phyloP scores from a whole-genome alignment of 2,329 filamentous ascomycete genomes.

The Pyrenophora teres region DNA sequence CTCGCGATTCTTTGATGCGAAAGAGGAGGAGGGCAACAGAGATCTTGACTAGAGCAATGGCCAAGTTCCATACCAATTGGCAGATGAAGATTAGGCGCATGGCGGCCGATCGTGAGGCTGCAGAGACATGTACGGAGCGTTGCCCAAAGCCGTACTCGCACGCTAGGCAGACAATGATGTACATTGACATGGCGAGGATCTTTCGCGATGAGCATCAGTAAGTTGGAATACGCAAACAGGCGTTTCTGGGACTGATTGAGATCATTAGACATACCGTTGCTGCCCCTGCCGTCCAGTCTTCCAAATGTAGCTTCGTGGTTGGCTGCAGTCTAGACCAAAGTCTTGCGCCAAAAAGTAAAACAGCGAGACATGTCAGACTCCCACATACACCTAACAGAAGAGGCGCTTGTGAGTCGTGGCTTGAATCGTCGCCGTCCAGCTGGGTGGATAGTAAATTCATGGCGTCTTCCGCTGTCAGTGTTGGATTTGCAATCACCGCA shows the following conservation, averaged over 20 bases:
- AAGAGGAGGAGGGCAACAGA: constrained; percentile 31
- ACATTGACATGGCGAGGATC: constrained; percentile 27
- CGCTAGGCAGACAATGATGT: constrained; percentile 22
- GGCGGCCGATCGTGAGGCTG: constrained; percentile 15
- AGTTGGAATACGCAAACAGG: too few relatives aligned
- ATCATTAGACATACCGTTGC: constrained; percentile 21
- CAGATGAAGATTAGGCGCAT: constrained; percentile 31
- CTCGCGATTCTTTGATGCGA: constrained; percentile 23
- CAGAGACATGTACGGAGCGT: constrained; percentile 24
- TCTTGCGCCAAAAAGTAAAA: constrained; percentile 23
- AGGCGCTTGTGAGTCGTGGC: constrained; percentile 25
- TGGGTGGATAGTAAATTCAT: background rate
- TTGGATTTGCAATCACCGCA: too few relatives aligned
- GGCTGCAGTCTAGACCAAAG: constrained; percentile 26
- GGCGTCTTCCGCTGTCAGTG: background rate
- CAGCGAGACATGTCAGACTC: constrained; percentile 20
- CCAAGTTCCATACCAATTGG: constrained; percentile 36
- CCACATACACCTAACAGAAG: constrained; percentile 30
- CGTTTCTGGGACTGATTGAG: background rate
- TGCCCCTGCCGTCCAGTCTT: constrained; percentile 28
- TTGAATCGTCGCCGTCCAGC: background rate
- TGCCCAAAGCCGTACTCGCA: constrained; percentile 31
- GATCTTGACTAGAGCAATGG: constrained; percentile 33
- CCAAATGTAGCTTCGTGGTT: constrained; percentile 16
- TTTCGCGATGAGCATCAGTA: background rate